Base-by-base conservation (phyloP, 2,329 filamentous ascomycete species). In the Alternaria atra region DNA sequence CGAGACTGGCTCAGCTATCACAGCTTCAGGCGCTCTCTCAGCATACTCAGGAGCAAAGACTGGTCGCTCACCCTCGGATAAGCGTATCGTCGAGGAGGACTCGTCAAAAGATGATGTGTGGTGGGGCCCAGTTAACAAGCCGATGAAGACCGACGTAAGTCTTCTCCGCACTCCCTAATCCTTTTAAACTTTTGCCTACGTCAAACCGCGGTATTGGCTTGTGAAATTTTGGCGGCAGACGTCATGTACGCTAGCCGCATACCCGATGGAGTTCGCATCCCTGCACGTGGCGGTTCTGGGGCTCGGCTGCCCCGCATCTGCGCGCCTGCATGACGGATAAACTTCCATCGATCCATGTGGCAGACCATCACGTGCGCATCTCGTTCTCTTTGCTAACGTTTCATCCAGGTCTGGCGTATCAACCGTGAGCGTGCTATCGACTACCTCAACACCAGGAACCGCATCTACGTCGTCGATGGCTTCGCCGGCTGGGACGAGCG, bases 41-140 rank as follows among this genome's bases (percentile, higher is more conserved):
- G 95, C 95, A 77, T 99, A 97, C 87, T 98, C 95, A 47, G 95
- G 95, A 75, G 92, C 93, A 75, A 99, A 99, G 89, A 99, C 95
- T 64, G 95, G 95, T 65, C 93, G 95, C 69, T 99, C 95, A 64
- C 95, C 95, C 25, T 90, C 92, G 57, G 95, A 99, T 84, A 99
- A 99, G 90, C 91, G 95, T 80, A 92, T 99, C 78, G 95, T 99
- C 78, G 89, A 96, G 84, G 95, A 99, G 82, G 84, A 90, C 61
- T 85, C 89, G 65, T 98, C 95, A 68, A 90, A 97, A 81, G 90
- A 95, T 58, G 89, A 99, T 64, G 87, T 99, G 77, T 99, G 95
- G 95, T 98, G 95, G 95, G 95, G 95, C 76, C 94, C 95, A 58
- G 95, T 99, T 72, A 99, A 99, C 87, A 98, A 98, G 89, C 92